phyloP scores from a whole-genome alignment of 306 rosid genomes.

The Luffa aegyptiaca region DNA sequence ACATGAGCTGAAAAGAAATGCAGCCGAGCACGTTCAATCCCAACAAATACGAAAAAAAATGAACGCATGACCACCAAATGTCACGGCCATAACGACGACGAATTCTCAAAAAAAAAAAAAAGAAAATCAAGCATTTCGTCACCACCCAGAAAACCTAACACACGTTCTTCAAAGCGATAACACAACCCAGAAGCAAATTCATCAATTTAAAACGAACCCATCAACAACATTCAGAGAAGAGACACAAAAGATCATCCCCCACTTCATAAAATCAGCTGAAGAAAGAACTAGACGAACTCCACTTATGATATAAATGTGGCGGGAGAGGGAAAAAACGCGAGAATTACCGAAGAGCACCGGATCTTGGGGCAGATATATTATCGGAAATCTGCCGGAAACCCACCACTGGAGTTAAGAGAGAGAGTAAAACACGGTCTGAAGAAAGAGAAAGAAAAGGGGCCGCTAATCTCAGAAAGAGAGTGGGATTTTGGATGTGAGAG shows the following conservation, averaged over 20 bases:
- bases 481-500: not conserved
- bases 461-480: not conserved
- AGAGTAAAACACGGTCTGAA: not conserved
- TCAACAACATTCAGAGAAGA: not conserved
- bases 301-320: not conserved
- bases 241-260: not conserved
- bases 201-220: not conserved
- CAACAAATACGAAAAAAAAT: not conserved
- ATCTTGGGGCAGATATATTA: not conserved
- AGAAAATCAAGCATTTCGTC: not conserved
- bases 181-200: not conserved
- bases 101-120: not conserved
- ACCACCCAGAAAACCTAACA: not conserved
- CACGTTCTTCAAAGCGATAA: not conserved
- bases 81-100: conserved; percentile 1
- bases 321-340: not conserved
- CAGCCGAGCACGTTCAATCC: not conserved
- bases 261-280: not conserved
- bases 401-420: not conserved
- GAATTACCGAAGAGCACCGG: conserved; percentile 11
- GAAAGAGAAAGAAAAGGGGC: conserved; percentile 4
- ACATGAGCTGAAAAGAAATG: not conserved
- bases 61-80: not conserved
- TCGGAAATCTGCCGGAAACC: conserved; percentile 5
- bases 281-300: not conserved